These are phyloP conservation scores for Ganoderma multipileum DNA, from an alignment of 1,284 basidiomycete species.

Conservation along the genomic window DNA sequence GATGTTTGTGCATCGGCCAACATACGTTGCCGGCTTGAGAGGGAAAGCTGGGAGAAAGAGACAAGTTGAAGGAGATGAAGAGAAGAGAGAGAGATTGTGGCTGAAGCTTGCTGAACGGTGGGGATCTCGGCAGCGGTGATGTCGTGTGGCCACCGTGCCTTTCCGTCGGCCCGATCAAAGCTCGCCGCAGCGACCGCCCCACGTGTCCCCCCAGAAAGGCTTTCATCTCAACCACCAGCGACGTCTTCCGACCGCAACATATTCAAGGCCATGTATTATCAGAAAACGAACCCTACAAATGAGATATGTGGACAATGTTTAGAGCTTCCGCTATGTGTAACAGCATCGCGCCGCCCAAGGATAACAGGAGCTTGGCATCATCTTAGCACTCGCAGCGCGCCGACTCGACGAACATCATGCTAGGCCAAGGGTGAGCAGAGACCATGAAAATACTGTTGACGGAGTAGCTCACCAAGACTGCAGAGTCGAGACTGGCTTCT, in stretches of 20 bases:
- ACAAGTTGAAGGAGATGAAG: background rate
- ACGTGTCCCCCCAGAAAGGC: background rate
- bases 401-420: too few relatives aligned
- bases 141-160: background rate
- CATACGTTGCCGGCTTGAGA: background rate
- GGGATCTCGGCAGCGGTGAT: slow-evolving; percentile 5
- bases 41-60: background rate
- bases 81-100: slow-evolving; percentile 11
- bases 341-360: background rate
- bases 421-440: background rate
- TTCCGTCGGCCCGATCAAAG: background rate
- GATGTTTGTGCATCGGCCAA: background rate
- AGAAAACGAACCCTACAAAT: background rate
- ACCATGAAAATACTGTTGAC: background rate
- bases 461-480: background rate
- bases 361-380: background rate
- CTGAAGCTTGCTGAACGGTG: background rate
- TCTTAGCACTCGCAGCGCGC: background rate
- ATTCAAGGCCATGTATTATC: background rate
- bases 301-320: background rate
- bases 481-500: background rate
- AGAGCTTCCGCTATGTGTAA: background rate
- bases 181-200: background rate
- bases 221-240: background rate
- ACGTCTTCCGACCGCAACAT: background rate